Evolutionary conservation across 306 rosid genomes (phyloP).

Genomic region (Fragaria ananassa): DNA sequence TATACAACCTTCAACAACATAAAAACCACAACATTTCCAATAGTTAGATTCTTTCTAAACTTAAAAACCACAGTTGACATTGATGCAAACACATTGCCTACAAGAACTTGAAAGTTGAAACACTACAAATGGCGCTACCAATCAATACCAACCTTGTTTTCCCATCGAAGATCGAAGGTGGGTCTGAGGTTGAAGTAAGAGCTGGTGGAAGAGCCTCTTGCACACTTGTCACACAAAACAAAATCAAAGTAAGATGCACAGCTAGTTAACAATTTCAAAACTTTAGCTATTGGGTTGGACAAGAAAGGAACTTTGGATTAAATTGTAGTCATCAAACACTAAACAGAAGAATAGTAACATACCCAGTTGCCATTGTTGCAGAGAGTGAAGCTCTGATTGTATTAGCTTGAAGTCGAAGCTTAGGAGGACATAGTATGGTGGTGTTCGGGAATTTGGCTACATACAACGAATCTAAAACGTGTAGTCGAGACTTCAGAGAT

Average conservation of each 20-base stretch:
- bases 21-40: conserved; percentile 4
- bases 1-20: conserved; percentile 64
- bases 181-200: conserved; percentile 62
- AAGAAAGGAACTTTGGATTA: neutral
- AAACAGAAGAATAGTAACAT: conserved; percentile 11
- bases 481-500: neutral
- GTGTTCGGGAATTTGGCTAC: conserved; percentile 26
- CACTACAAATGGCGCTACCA: neutral
- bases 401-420: conserved; percentile 29
- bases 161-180: conserved; percentile 77
- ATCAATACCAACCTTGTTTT: conserved; percentile 56
- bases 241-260: neutral
- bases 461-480: neutral
- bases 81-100: conserved; percentile 6
- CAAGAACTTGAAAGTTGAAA: neutral
- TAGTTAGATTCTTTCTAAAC: conserved; percentile 13
- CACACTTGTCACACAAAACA: conserved; percentile 22
- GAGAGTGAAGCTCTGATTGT: conserved; percentile 24
- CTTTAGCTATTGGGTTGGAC: neutral
- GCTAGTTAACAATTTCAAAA: neutral
- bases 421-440: conserved; percentile 15
- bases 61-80: neutral
- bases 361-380: conserved; percentile 50
- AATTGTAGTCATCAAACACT: neutral
- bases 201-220: conserved; percentile 58